Evolutionary conservation across 2,329 filamentous ascomycete genomes (phyloP), one percentile per base, ranked within the genome.

Genomic region (Colletotrichum scovillei): DNA sequence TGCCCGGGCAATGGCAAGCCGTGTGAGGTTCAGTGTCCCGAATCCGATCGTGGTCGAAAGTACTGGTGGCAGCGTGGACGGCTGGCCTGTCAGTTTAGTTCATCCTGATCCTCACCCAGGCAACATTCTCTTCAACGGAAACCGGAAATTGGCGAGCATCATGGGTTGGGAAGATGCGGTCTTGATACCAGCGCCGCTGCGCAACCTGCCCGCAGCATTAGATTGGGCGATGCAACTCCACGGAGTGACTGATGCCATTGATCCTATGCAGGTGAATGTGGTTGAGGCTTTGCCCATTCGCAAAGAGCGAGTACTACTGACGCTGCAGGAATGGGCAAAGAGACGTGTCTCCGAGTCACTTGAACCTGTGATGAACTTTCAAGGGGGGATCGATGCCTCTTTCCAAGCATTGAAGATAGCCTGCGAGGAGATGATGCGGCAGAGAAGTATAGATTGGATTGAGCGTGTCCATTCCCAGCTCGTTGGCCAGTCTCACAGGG

Each of bases 81-180:
- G 67, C 12, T 67, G 57, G 49, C 52, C 55, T 11, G 28, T 73
- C 11, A 59, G 55, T 2, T 24, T 76, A 3, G 52, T 58, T n/a
- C 68, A 75, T 38, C 53, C 56, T 3, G 72, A 75, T 24, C 57
- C 75, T 14, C 68, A 72, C 7, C 56, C 46, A 14, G 49, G 67
- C 6, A 70, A 74, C 6, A 49, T 76, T 7, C 67, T 75, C 4
- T 42, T 72, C 8, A 65, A 66, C 42, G 49, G 28, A 5, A 24
- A 53, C 19, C 42, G 46, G 6, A 24, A 64, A 26, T 46, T 75
- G 16, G 19, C 53, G 3, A 63, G 62, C 49, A 53, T 76, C 8
- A 35, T 76, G 57, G 75, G 73, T 3, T 76, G 74, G 71, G 75
- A 75, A 14, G 38, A 65, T 32, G 63, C 67, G n/a, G 38, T 55